Conservation (phyloP, 306 rosid species). For the Hippophae gyantsensis region DNA sequence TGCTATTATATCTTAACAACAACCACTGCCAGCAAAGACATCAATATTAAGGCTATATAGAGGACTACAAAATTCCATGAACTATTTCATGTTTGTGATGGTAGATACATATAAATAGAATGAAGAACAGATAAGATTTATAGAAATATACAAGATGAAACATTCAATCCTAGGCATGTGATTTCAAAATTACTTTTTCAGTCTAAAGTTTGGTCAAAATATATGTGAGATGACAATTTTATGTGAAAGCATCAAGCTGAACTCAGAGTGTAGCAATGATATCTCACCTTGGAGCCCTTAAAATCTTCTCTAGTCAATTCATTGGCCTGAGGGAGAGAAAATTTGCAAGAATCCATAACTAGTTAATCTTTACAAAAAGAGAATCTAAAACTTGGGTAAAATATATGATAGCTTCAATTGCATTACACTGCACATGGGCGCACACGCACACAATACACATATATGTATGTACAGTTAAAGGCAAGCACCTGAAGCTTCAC, state of each 20-base stretch:
- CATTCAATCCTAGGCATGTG: neutral
- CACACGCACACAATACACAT: neutral
- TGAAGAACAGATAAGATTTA: conserved; percentile 8
- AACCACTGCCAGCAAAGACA: conserved; percentile 67
- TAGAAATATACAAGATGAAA: neutral
- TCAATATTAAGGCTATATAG: conserved; percentile 19
- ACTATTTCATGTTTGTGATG: conserved; percentile 7
- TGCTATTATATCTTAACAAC: conserved; percentile 59
- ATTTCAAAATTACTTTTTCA: neutral
- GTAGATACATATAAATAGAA: conserved; percentile 2
- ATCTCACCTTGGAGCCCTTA: conserved; percentile 77
- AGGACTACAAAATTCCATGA: conserved; percentile 13
- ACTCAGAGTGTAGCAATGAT: neutral
- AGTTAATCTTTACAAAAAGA: neutral
- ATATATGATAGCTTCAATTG: neutral
- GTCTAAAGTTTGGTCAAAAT: neutral
- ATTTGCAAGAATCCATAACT: conserved; percentile 5
- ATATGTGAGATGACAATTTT: neutral
- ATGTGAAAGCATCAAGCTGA: neutral
- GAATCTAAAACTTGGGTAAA: neutral
- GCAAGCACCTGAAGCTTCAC: conserved; percentile 71
- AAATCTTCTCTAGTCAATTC: conserved; percentile 70
- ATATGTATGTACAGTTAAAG: conserved; percentile 3
- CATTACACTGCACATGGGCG: neutral
- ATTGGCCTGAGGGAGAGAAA: conserved; percentile 41